Evolutionary conservation across 495 filamentous ascomycete genomes (phyloP), one percentile per base, ranked within the genome.

Genomic region (Coniosporium apollinis): DNA sequence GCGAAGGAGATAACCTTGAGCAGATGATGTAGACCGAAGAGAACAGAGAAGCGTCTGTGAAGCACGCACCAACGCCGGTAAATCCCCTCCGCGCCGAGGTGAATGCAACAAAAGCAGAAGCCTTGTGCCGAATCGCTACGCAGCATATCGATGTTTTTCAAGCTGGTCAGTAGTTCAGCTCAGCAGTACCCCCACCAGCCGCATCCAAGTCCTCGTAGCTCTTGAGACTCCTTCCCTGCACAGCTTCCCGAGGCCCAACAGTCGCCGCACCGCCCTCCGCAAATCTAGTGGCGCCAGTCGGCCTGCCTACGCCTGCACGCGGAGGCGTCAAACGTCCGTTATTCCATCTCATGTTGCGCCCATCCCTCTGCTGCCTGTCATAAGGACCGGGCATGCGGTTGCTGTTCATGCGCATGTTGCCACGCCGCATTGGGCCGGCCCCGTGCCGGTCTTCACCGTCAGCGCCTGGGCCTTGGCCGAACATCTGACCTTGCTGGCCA

Each of bases 191-290:
- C 2, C 60, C 61, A 19, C 59, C 64, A 22, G 72, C 60, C 11
- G 89, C 87, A 61, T 97, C 89, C 2, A 97, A 60, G 57, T 97
- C 89, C 56, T 96, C 91, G 55, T 97, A 97, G 54, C 81, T 91
- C 66, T 89, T 93, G 22, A 97, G 50, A 28, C 79, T 92, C 30
- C 89, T 70, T 3, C 91, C 89, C 43, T 85, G 77, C 2, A 92
- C 82, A 1, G 86, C 81, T 57, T 91, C 83, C 11, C 78, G 62
- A 2, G 85, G 84, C 2, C 79, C 80, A 42, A 85, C 72, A 1
- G 76, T 72, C 30, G 76, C 78, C 2, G 74, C 72, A 33, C 70
- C 69, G 65, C 74, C 19, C 53, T 58, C 34, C 54, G 57, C 9
- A 60, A 52, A 36, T 58, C 67, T 22, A 54, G 40, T 19, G 28